Base-by-base conservation (phyloP, 2,329 filamentous ascomycete species). In the Fusarium tjaetaba region DNA sequence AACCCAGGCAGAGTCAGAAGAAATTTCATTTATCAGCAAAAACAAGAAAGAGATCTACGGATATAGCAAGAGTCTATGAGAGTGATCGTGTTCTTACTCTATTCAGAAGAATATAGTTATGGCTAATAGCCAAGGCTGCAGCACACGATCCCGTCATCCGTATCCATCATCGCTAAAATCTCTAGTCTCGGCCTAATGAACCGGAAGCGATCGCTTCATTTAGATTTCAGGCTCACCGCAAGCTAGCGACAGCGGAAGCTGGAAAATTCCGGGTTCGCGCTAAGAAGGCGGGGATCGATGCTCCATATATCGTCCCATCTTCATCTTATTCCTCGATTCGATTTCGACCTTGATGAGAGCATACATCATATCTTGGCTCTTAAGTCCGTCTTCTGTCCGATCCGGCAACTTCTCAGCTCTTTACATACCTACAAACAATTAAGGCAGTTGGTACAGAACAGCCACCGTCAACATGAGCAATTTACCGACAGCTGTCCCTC, bases 401-500 rank as follows among this genome's bases (percentile, higher is more conserved):
- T 3, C 18, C 9, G 5, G 8, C 20, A 20, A 9, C 2, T 7
- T 20, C 14, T 30, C 16, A 20, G n/a, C 8, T 20, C 11, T 16
- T 26, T 13, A 11, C 13, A 7, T 7, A 28, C 15, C 14, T 5
- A 3, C 15, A n/a, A 4, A 5, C 3, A 26, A 1, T 2, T 20
- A 3, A 3, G n/a, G 2, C 0, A 7, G 0, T n/a, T 8, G 1
- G 1, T 8, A 6, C 11, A 10, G 7, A 13, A 39, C 11, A 20
- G 9, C 4, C 1, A 0, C 10, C 8, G 1, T 8, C 39, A 48
- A 5, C 1, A 70, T 70, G 67, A 49, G 34, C 32, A 18, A 65
- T 43, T 56, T 70, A 55, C 65, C 65, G 1, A 75, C 72, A 14
- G 65, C 65, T 10, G 77, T 77, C 14, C 68, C 74, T 5, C n/a